Conservation (phyloP, 768 basidiomycete genomes). For the Mycena polygramma region DNA sequence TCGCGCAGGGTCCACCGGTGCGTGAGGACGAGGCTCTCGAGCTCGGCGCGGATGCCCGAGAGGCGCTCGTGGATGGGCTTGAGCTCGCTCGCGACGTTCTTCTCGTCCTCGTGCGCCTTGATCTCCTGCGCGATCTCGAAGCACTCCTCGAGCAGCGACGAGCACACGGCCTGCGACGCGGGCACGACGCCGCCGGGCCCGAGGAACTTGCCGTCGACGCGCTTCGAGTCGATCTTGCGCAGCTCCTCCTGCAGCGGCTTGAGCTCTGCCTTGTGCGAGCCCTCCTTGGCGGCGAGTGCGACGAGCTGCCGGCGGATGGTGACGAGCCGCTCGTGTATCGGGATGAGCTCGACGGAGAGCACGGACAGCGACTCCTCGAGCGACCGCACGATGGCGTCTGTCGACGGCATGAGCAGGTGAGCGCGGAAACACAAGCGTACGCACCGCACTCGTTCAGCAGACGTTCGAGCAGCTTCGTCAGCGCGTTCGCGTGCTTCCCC, state of each 20-base stretch:
- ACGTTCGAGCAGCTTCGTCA: constrained; percentile 90
- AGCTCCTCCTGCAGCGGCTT: constrained; percentile 94
- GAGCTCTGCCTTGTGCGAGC: constrained; percentile 86
- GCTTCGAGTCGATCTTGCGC: constrained; percentile 95
- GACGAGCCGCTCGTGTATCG: constrained; percentile 91
- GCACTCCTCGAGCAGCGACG: constrained; percentile 94
- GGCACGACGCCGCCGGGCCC: constrained; percentile 93
- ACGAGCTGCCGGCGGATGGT: constrained; percentile 90
- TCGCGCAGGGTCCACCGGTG: constrained; percentile 98
- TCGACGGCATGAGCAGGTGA: neutral
- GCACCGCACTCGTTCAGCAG: constrained; percentile 94
- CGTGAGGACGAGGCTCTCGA: constrained; percentile 93
- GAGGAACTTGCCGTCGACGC: constrained; percentile 96
- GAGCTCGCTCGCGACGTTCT: constrained; percentile 86
- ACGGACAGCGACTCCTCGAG: constrained; percentile 90
- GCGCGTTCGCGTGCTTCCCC: constrained; percentile 86
- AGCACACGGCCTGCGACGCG: constrained; percentile 90
- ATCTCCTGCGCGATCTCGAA: constrained; percentile 97
- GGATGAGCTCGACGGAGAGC: constrained; percentile 90
- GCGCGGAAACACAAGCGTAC: constrained; percentile 44
- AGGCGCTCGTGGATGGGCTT: constrained; percentile 96
- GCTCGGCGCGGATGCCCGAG: constrained; percentile 84
- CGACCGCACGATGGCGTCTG: constrained; percentile 81
- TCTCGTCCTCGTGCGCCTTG: constrained; percentile 91
- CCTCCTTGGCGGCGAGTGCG: constrained; percentile 88